Evolutionary conservation across 2,329 filamentous ascomycete species (phyloP), one percentile per base, ranked within the genome.

Genomic region (Plectosphaerella cucumerina): DNA sequence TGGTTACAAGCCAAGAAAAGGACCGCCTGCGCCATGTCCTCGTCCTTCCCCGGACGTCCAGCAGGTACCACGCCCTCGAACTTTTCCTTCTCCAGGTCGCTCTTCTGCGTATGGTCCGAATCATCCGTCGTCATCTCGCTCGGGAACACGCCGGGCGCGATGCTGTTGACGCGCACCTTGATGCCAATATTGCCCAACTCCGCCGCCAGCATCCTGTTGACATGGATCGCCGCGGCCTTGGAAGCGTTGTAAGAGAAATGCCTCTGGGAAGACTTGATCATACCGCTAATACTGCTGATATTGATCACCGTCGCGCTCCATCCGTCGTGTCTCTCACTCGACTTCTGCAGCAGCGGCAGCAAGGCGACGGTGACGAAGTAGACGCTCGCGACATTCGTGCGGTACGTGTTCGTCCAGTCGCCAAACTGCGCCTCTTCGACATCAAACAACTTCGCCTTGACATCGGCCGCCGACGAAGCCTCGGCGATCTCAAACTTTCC

Each of bases 381-480:
- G 50, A 84, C 75, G 53, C 79, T 81, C 31, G 89, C 81, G 11
- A 92, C 88, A 57, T 95, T 91, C 18, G 87, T 89, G 52, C 82
- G 80, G 72, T 87, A 92, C 0, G 82, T 81, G 39, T 78, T 69
- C n/a, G 77, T 77, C 90, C 89, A 94, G 59, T 86, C 81, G 33
- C 89, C 81, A 51, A 88, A 75, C 0, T 71, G 81, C 3, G 69
- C 64, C 1, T 66, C 60, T 50, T 85, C 76, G 41, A 79, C 75
- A 47, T 91, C 81, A 70, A 91, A 94, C 23, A 89, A 73, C 64
- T 84, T 82, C 50, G 80, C 62, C 54, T 77, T 80, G 52, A 85
- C 71, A 46, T 80, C 76, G 33, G 70, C 65, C 18, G 71, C 74
- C 70, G 72, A 76, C 41, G 75, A 74, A 23, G 73, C 72, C 3